Evolutionary conservation across 2,329 filamentous ascomycete species (phyloP).

Genomic region (Epichloe typhina): DNA sequence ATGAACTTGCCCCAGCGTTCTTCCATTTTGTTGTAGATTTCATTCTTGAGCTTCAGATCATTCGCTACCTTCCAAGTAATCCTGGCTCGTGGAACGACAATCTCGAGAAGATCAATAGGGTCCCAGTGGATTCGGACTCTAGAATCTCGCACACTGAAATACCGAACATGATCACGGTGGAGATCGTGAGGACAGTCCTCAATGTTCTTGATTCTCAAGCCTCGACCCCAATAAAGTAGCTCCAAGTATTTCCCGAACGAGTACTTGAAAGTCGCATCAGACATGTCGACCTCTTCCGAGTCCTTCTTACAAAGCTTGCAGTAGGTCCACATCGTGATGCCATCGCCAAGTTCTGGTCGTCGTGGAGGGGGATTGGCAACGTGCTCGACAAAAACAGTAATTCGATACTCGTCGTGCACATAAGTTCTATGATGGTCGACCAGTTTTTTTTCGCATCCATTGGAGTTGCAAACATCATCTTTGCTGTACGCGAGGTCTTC

Average conservation of each 20-base stretch:
- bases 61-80: conserved; percentile 98
- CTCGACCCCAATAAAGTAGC: conserved; percentile 86
- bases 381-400: conserved; percentile 75
- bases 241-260: conserved; percentile 98
- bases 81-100: conserved; percentile 77
- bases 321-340: conserved; percentile 94
- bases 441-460: conserved; percentile 84
- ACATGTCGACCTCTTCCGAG: conserved; percentile 83
- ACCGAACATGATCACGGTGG: conserved; percentile 81
- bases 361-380: conserved; percentile 29
- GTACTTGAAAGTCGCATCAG: conserved; percentile 90
- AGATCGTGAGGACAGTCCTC: conserved; percentile 77
- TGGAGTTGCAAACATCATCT: conserved; percentile 64
- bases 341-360: conserved; percentile 34
- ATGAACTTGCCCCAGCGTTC: conserved; percentile 79
- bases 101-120: conserved; percentile 81
- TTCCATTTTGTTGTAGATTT: conserved; percentile 70
- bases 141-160: conserved; percentile 79
- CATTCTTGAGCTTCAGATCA: conserved; percentile 84
- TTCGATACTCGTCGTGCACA: conserved; percentile 86
- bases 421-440: conserved; percentile 91
- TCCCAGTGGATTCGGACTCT: conserved; percentile 87
- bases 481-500: conserved; percentile 75
- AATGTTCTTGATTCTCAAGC: conserved; percentile 59
- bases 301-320: conserved; percentile 88